Evolutionary conservation across 2,329 filamentous ascomycete species (phyloP).

Genomic region (Hymenoscyphus scutula): DNA sequence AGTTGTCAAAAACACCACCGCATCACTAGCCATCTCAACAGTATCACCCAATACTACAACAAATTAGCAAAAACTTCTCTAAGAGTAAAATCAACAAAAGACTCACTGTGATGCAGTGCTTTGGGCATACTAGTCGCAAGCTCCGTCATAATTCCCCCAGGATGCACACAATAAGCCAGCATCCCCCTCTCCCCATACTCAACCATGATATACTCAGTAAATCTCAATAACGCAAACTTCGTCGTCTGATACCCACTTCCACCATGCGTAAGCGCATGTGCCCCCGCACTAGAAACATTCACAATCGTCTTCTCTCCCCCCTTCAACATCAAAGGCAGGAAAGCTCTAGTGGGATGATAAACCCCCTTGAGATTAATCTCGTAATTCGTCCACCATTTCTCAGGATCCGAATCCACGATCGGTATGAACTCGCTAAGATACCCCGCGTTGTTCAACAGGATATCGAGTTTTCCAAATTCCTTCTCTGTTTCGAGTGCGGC

Average conservation of each 20-base stretch:
- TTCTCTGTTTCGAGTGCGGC: conserved; percentile 20
- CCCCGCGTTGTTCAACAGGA: conserved; percentile 31
- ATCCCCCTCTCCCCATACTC: conserved; percentile 47
- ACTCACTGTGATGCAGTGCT: conserved; percentile 28
- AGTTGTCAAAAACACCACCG: conserved; percentile 43
- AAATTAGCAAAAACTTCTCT: conserved; percentile 12
- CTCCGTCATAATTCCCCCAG: conserved; percentile 42
- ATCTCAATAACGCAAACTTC: conserved; percentile 49
- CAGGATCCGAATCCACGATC: conserved; percentile 19
- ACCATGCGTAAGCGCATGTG: conserved; percentile 38
- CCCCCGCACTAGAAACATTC: conserved; percentile 47
- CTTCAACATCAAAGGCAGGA: conserved; percentile 29
- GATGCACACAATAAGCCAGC: conserved; percentile 42
- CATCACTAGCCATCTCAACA: conserved; percentile 42
- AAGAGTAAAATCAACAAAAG: background rate
- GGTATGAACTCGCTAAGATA: conserved; percentile 18
- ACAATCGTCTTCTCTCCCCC: conserved; percentile 44
- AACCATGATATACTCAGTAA: conserved; percentile 47
- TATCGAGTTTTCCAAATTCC: conserved; percentile 26
- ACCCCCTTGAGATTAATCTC: conserved; percentile 27
- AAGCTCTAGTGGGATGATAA: conserved; percentile 21
- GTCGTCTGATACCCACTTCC: conserved; percentile 45
- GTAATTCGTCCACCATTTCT: conserved; percentile 25
- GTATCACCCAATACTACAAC: conserved; percentile 37
- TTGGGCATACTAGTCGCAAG: conserved; percentile 36